Conservation (phyloP, 2,329 filamentous ascomycete genomes). For the Sporothrix sp. region DNA sequence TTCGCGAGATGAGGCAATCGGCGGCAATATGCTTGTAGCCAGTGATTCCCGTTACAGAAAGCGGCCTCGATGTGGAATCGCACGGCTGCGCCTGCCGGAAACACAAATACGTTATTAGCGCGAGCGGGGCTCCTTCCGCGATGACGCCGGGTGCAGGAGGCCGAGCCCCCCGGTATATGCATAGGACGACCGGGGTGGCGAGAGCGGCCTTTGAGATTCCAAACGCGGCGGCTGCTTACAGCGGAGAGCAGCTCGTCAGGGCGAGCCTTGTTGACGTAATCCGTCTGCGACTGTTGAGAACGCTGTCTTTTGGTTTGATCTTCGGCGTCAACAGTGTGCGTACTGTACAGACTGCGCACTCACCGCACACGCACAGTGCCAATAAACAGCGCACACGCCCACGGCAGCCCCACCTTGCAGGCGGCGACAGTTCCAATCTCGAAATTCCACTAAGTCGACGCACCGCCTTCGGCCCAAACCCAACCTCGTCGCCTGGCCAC, state of each 20-base stretch:
- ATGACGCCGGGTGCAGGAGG: neutral
- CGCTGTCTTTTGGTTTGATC: too few relatives aligned
- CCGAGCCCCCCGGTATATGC: neutral
- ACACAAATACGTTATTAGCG: neutral
- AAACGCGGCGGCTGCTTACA: too few relatives aligned
- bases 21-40: slow-evolving; percentile 5
- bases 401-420: too few relatives aligned
- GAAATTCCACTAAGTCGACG: neutral
- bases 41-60: too few relatives aligned
- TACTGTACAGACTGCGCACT: too few relatives aligned
- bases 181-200: neutral
- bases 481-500: slow-evolving; percentile 8
- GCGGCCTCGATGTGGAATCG: slow-evolving; percentile 11
- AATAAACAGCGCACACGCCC: too few relatives aligned
- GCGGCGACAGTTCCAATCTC: slow-evolving; percentile 1
- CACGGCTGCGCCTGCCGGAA: neutral
- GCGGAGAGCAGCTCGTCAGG: too few relatives aligned
- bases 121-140: neutral
- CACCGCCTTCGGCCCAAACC: slow-evolving; percentile 2
- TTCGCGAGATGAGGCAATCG: neutral
- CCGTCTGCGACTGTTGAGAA: too few relatives aligned
- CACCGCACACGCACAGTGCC: too few relatives aligned
- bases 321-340: too few relatives aligned
- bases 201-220: too few relatives aligned
- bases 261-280: too few relatives aligned